A percentile compares a stretch with the other conserved stretches of the same genome.
Evolutionary conservation across 345 rosid genomes (phyloP).

Genomic region (Linum usitatissimum): DNA sequence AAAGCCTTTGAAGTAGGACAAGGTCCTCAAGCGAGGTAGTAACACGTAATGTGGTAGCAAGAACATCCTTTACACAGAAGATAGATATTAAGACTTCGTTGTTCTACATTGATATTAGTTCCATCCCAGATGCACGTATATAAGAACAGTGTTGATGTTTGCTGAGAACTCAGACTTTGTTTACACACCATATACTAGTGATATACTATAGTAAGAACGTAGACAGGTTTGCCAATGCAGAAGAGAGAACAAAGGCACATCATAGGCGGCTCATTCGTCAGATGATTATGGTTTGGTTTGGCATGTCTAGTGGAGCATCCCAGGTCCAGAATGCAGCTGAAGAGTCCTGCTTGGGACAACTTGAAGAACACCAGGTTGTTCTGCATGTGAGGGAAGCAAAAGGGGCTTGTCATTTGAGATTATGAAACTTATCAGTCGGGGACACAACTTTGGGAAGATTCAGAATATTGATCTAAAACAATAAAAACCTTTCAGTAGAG

Average conservation of each 20-base stretch:
- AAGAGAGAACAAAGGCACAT: neutral
- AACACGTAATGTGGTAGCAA: neutral
- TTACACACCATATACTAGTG: neutral
- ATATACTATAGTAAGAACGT: neutral
- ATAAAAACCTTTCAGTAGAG: neutral
- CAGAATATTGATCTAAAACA: neutral
- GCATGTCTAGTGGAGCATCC: constrained; percentile 22
- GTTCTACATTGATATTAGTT: neutral
- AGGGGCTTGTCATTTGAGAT: neutral
- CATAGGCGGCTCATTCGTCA: neutral
- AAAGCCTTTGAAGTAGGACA: neutral
- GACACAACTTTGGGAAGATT: neutral
- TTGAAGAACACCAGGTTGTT: constrained; percentile 82
- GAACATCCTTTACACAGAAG: neutral
- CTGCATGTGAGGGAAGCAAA: constrained; percentile 27
- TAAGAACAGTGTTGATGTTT: neutral
- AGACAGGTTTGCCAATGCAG: neutral
- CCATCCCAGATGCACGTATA: neutral
- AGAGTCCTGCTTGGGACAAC: constrained; percentile 52
- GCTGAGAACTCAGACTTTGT: neutral
- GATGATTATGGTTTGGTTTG: neutral
- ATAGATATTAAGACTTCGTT: neutral
- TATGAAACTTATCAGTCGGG: neutral
- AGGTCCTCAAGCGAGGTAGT: neutral
- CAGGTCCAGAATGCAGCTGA: constrained; percentile 52